Conservation (phyloP, 805 yeast genomes). For the Wickerhamiella azymoides region DNA sequence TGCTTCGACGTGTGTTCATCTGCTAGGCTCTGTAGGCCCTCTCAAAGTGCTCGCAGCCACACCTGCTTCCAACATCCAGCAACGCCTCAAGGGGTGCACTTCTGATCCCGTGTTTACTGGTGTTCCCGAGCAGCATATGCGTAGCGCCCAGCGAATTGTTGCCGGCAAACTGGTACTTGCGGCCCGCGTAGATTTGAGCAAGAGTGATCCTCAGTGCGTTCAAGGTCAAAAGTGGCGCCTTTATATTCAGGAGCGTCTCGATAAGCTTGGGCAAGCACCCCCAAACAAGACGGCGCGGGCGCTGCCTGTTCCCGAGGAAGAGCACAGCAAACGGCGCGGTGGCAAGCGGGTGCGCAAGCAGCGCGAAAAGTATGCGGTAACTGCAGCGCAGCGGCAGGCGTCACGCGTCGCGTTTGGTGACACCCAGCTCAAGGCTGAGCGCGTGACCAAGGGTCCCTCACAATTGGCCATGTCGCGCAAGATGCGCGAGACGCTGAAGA, state of each 20-base stretch:
- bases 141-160: slow-evolving; percentile 63
- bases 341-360: slow-evolving; percentile 69
- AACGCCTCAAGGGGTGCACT: slow-evolving; percentile 8
- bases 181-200: slow-evolving; percentile 61
- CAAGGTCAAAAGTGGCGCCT: slow-evolving; percentile 45
- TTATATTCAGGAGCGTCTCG: slow-evolving; percentile 52
- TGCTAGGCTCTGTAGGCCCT: slow-evolving; percentile 59
- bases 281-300: slow-evolving; percentile 45
- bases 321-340: slow-evolving; percentile 69
- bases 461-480: slow-evolving; percentile 2
- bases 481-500: neutral
- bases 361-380: slow-evolving; percentile 67
- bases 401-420: slow-evolving; percentile 59
- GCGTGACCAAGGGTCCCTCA: slow-evolving; percentile 1
- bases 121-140: slow-evolving; percentile 22
- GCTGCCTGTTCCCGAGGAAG: slow-evolving; percentile 63
- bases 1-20: slow-evolving; percentile 54
- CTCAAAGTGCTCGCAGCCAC: slow-evolving; percentile 47
- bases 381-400: slow-evolving; percentile 71
- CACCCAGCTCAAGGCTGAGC: neutral
- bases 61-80: slow-evolving; percentile 65
- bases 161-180: slow-evolving; percentile 72
- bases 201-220: slow-evolving; percentile 30
- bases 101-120: slow-evolving; percentile 10
- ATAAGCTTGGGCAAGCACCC: slow-evolving; percentile 67